Evolutionary conservation across 225 moss, liverwort and hornwort genomes (phyloP).

Genomic region (Rhytidiadelphus loreus): DNA sequence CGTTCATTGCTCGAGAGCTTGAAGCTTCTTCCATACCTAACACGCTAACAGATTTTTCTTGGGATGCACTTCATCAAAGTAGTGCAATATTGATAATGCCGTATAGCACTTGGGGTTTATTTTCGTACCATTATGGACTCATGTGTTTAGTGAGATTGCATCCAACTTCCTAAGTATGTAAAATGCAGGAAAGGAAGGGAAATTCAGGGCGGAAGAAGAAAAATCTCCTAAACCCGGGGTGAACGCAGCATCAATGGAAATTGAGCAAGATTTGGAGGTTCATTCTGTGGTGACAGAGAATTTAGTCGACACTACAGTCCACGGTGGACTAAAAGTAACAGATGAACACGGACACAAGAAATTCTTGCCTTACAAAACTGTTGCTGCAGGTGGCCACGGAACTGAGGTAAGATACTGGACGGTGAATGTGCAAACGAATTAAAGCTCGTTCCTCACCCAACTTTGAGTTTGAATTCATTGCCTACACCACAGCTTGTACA

Average conservation of each 20-base stretch:
- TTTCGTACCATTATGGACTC: background rate
- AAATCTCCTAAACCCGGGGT: background rate
- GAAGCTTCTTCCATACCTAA: background rate
- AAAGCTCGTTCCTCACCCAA: background rate
- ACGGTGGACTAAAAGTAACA: background rate
- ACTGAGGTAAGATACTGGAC: conserved; percentile 12
- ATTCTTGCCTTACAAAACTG: background rate
- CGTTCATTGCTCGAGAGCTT: background rate
- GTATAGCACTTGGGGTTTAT: background rate
- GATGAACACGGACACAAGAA: background rate
- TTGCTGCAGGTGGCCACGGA: conserved; percentile 16
- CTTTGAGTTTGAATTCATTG: background rate
- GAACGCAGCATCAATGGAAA: background rate
- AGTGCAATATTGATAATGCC: background rate
- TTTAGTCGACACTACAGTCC: background rate
- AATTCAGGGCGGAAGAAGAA: background rate
- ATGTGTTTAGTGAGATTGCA: background rate
- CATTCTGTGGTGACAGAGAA: background rate
- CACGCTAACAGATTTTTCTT: background rate
- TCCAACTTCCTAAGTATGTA: background rate
- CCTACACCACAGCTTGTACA: background rate
- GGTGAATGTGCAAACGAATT: background rate
- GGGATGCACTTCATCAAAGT: background rate
- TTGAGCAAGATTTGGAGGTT: background rate
- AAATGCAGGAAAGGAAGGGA: conserved; percentile 5